Evolutionary conservation across 345 rosid species (phyloP).

Genomic region (Theobroma cacao): DNA sequence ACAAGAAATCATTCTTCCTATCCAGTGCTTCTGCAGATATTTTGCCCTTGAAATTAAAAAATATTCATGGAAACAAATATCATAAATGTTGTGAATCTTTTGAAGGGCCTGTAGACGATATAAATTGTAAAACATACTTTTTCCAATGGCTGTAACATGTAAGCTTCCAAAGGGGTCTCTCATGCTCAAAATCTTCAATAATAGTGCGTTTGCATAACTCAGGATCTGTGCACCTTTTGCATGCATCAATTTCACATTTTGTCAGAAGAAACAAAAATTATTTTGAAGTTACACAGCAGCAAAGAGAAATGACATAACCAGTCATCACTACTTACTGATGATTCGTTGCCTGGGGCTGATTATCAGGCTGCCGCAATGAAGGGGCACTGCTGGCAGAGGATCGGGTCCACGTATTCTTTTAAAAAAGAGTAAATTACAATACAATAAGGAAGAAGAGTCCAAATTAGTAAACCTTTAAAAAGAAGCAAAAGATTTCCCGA

Average conservation of each 20-base stretch:
- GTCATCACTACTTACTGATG: constrained; percentile 48
- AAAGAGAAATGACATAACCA: constrained; percentile 2
- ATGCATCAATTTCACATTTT: constrained; percentile 13
- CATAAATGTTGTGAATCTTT: not conserved
- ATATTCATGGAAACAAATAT: not conserved
- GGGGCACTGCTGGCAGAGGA: constrained; percentile 36
- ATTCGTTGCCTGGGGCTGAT: constrained; percentile 47
- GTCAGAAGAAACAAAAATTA: constrained; percentile 2
- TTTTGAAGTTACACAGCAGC: not conserved
- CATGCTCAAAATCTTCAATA: constrained; percentile 69
- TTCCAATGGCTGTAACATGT: constrained; percentile 84
- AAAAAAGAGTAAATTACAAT: constrained; percentile 34
- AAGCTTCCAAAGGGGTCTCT: constrained; percentile 89
- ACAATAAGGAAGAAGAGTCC: not conserved
- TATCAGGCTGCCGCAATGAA: constrained; percentile 45
- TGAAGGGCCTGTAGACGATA: not conserved
- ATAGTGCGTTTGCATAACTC: constrained; percentile 64
- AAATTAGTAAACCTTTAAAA: not conserved
- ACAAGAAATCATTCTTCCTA: not conserved
- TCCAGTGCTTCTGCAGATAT: not conserved
- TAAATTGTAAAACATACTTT: constrained; percentile 41
- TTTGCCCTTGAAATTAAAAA: not conserved
- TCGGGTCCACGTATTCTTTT: constrained; percentile 77
- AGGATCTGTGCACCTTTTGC: constrained; percentile 76
- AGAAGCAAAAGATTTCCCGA: not conserved